A percentile compares a stretch with the other conserved stretches of the same genome.
Evolutionary conservation across 129 eudicot species (phyloP).

Genomic region (Ambrosia artemisiifolia): DNA sequence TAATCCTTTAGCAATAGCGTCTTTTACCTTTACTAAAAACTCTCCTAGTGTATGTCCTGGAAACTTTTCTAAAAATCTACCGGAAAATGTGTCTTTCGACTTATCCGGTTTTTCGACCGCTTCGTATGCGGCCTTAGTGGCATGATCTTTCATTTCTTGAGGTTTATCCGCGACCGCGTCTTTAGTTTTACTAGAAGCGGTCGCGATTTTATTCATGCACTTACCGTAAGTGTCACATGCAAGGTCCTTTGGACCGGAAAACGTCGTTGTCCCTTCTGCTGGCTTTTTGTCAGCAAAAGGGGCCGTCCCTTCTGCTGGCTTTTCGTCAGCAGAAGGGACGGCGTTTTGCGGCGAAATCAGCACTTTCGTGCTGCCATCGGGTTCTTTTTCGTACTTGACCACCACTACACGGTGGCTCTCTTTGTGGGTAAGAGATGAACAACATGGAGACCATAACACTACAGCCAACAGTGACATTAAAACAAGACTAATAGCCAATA

Average conservation of each 20-base stretch:
- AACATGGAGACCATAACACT: slow-evolving; percentile 40
- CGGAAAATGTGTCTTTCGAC: background rate
- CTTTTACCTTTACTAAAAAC: slow-evolving; percentile 1
- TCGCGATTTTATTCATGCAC: slow-evolving; percentile 54
- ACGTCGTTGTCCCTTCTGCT: background rate
- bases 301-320: background rate
- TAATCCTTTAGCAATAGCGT: background rate
- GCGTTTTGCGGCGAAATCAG: slow-evolving; percentile 48
- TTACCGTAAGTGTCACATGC: slow-evolving; percentile 46
- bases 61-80: background rate
- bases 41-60: too few species aligned
- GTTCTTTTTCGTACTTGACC: slow-evolving; percentile 45
- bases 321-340: background rate
- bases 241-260: slow-evolving; percentile 44
- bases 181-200: slow-evolving; percentile 28
- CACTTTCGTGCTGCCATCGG: slow-evolving; percentile 51
- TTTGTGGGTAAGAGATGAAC: slow-evolving; percentile 30
- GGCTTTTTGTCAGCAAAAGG: background rate
- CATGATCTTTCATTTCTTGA: slow-evolving; percentile 13
- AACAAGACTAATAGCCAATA: slow-evolving; percentile 40
- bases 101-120: background rate
- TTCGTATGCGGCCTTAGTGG: slow-evolving; percentile 13
- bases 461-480: slow-evolving; percentile 41
- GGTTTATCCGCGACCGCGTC: slow-evolving; percentile 20
- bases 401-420: slow-evolving; percentile 51